Evolutionary conservation across 129 eudicot genomes (phyloP).

Genomic region (Sambucus nigra): DNA sequence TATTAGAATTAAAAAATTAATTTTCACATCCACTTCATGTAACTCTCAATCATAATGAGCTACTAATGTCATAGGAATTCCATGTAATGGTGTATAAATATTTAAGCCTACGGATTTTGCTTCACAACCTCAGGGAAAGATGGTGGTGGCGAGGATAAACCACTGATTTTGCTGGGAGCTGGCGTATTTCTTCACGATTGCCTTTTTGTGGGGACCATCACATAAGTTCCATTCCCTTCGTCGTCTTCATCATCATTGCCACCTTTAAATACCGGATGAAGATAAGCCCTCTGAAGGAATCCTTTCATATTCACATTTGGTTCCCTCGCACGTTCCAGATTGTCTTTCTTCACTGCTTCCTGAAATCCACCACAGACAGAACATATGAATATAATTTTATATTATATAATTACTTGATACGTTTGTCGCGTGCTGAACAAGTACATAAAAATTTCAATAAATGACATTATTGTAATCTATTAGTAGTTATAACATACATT

Average conservation of each 20-base stretch:
- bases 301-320: constrained; percentile 72
- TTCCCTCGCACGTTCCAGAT: constrained; percentile 88
- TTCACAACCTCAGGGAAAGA: constrained; percentile 29
- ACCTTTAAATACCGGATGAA: constrained; percentile 72
- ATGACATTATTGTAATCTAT: no score
- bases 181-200: constrained; percentile 79
- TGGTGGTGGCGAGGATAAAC: constrained; percentile 60
- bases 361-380: constrained; percentile 12
- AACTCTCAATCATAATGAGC: no score
- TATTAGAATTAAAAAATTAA: no score
- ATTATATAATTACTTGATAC: not conserved
- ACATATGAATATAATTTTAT: not conserved
- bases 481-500: no score
- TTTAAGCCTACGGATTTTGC: constrained; percentile 27
- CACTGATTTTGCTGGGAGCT: constrained; percentile 64
- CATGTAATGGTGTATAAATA: not conserved
- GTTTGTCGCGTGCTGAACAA: not conserved
- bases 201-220: constrained; percentile 45
- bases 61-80: no score
- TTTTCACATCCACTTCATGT: no score
- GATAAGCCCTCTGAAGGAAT: constrained; percentile 68
- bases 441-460: no score
- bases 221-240: constrained; percentile 19
- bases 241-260: constrained; percentile 23
- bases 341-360: constrained; percentile 99